A percentile compares a stretch with the other conserved stretches of the same genome.
phyloP scores from a whole-genome alignment of 306 rosid species.

The Gillenia trifoliata region DNA sequence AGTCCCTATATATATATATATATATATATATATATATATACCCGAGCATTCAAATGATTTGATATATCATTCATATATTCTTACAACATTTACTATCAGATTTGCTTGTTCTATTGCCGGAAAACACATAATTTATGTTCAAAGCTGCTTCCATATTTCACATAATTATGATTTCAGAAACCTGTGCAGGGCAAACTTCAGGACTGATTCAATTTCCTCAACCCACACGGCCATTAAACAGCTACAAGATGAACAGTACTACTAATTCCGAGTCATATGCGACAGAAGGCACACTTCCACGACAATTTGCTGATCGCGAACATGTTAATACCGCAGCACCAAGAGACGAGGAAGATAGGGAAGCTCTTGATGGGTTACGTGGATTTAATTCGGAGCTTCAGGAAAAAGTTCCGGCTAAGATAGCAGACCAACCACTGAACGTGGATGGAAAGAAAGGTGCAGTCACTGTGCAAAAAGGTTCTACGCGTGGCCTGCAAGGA shows the following conservation, averaged over 20 bases:
- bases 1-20: background rate
- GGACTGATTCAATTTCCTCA: constrained; percentile 15
- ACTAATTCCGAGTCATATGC: background rate
- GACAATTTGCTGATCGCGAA: background rate
- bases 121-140: background rate
- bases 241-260: background rate
- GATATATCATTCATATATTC: background rate
- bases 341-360: constrained; percentile 3
- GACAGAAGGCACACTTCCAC: background rate
- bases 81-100: background rate
- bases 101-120: background rate
- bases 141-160: background rate
- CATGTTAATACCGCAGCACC: background rate
- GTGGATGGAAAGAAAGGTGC: background rate
- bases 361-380: background rate
- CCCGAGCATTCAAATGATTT: background rate
- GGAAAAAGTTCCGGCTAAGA: constrained; percentile 10
- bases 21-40: too few relatives aligned
- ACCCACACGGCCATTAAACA: constrained; percentile 9
- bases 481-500: background rate
- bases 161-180: background rate
- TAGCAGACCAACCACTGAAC: background rate
- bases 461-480: background rate
- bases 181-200: background rate
- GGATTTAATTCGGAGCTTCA: constrained; percentile 1